These are phyloP conservation scores for Ceratocystis alfenasii DNA, from an alignment of 2,329 filamentous ascomycete genomes.

Conservation along the genomic window DNA sequence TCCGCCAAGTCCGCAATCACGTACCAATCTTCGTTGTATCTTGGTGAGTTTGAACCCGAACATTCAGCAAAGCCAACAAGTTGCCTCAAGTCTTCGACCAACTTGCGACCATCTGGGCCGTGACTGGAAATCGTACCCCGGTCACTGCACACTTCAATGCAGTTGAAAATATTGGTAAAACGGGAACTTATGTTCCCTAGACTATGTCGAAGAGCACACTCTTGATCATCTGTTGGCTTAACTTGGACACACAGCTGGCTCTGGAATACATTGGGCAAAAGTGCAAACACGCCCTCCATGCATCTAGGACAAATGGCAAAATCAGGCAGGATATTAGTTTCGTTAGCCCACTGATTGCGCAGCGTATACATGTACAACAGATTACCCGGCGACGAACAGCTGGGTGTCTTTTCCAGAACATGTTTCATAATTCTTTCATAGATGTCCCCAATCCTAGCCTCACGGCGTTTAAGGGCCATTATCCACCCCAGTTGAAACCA, in stretches of 20 bases:
- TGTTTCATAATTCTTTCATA: constrained; percentile 52
- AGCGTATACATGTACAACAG: constrained; percentile 63
- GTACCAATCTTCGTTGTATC: constrained; percentile 61
- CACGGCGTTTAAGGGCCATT: constrained; percentile 58
- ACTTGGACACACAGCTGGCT: constrained; percentile 49
- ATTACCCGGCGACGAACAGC: constrained; percentile 28
- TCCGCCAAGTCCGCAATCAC: constrained; percentile 62
- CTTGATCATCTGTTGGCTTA: constrained; percentile 19
- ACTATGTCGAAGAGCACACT: constrained; percentile 45
- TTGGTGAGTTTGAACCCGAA: constrained; percentile 51
- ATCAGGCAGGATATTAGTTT: constrained; percentile 47
- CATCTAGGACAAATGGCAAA: constrained; percentile 70
- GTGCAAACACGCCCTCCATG: constrained; percentile 54
- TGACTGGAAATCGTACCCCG: constrained; percentile 26
- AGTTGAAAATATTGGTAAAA: constrained; percentile 51
- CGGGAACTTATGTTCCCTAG: constrained; percentile 41
- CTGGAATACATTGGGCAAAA: constrained; percentile 35
- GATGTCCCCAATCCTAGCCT: constrained; percentile 50
- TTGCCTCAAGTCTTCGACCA: constrained; percentile 52
- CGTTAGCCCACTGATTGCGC: constrained; percentile 47
- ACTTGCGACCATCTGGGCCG: constrained; percentile 45
- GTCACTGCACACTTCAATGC: constrained; percentile 40
- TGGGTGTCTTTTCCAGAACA: constrained; percentile 30
- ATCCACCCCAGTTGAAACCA: constrained; percentile 83
- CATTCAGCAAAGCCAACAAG: constrained; percentile 32